Evolutionary conservation across 345 rosid species (phyloP).

Genomic region (Brassica rapa): DNA sequence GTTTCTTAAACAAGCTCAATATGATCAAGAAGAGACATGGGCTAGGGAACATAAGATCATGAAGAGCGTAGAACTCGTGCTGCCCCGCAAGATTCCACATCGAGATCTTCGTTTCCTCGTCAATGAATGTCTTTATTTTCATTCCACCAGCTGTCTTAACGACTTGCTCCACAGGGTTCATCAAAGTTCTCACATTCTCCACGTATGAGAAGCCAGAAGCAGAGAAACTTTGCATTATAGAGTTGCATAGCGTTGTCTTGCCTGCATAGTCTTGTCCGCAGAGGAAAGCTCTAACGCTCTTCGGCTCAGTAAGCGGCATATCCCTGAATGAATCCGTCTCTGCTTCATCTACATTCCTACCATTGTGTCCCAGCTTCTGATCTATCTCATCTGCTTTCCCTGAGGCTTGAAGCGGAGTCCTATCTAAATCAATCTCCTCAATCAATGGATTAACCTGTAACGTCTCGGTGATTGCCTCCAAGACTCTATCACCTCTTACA

Average conservation of each 20-base stretch:
- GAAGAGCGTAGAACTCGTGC: slow-evolving; percentile 82
- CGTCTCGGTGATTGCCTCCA: slow-evolving; percentile 69
- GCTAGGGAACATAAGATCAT: slow-evolving; percentile 94
- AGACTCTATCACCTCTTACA: slow-evolving; percentile 65
- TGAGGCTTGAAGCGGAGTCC: slow-evolving; percentile 72
- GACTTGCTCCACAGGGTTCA: slow-evolving; percentile 88
- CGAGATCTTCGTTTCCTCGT: slow-evolving; percentile 80
- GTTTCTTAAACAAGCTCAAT: slow-evolving; percentile 80
- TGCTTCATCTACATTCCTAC: slow-evolving; percentile 55
- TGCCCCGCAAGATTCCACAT: slow-evolving; percentile 94
- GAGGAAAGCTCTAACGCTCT: slow-evolving; percentile 78
- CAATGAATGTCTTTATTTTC: slow-evolving; percentile 80
- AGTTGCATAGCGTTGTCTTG: slow-evolving; percentile 75
- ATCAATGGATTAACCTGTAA: slow-evolving; percentile 87
- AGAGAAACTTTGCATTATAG: slow-evolving; percentile 68
- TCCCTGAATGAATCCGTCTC: slow-evolving; percentile 75
- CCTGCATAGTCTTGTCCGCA: slow-evolving; percentile 98
- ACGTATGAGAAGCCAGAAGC: slow-evolving; percentile 70
- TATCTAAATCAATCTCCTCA: slow-evolving; percentile 75
- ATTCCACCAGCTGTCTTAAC: slow-evolving; percentile 70
- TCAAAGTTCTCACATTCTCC: slow-evolving; percentile 75
- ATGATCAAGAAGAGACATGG: slow-evolving; percentile 77
- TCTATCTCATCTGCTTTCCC: slow-evolving; percentile 73
- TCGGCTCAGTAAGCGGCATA: slow-evolving; percentile 84
- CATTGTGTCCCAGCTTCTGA: slow-evolving; percentile 77